phyloP scores from a whole-genome alignment of 805 yeast genomes.

The Hanseniaspora pseudoguilliermondii region DNA sequence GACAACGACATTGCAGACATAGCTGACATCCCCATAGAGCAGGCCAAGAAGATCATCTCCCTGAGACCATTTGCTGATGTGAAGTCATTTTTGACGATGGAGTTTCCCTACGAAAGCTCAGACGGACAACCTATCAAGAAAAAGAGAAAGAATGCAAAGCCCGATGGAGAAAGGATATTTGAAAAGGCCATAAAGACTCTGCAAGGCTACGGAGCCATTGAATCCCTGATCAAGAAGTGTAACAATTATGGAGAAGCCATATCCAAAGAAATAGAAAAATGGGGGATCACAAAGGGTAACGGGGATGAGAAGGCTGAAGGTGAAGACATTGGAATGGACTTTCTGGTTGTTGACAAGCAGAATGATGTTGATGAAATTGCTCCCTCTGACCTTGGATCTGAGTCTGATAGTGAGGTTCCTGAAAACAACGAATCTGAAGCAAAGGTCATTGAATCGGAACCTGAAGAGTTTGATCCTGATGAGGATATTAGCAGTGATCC shows the following conservation, averaged over 20 bases:
- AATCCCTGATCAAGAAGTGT: conserved; percentile 76
- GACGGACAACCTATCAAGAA: conserved; percentile 20
- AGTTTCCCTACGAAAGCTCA: conserved; percentile 33
- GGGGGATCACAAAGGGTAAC: conserved; percentile 64
- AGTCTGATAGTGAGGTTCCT: conserved; percentile 19
- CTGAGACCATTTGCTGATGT: conserved; percentile 59
- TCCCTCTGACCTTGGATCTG: background rate
- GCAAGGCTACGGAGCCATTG: conserved; percentile 87
- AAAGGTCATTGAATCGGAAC: background rate
- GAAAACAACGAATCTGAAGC: background rate
- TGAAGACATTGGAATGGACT: conserved; percentile 21
- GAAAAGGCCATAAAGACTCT: conserved; percentile 59
- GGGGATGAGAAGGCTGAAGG: conserved; percentile 44
- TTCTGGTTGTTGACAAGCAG: conserved; percentile 22
- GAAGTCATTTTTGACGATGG: conserved; percentile 44
- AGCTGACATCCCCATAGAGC: conserved; percentile 51
- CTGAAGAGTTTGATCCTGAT: conserved; percentile 3
- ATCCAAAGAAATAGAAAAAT: conserved; percentile 55
- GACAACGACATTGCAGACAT: conserved; percentile 68
- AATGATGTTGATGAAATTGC: conserved; percentile 11
- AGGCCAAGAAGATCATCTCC: conserved; percentile 51
- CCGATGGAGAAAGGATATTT: conserved; percentile 61
- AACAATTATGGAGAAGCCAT: conserved; percentile 62
- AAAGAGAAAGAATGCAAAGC: conserved; percentile 30
- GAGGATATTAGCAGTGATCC: conserved; percentile 23